Base-by-base conservation (phyloP, 441 rosid genomes). In the Gossypium gossypioides region DNA sequence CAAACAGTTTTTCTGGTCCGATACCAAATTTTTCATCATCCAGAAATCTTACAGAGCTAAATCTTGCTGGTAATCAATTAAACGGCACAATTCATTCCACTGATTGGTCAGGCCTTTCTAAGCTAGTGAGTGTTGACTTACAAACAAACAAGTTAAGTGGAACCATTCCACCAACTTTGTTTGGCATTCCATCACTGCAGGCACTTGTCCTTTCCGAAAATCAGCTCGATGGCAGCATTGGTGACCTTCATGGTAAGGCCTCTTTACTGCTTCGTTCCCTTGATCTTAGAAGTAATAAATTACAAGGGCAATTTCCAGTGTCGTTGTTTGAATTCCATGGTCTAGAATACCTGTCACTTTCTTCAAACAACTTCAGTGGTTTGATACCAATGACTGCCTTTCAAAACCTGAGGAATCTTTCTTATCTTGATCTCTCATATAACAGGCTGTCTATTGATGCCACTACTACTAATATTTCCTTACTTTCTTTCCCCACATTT, bases 301-400 rank as follows among this genome's bases (percentile, higher is more conserved):
- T 86, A 3, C 68, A 61, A 29, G 89, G 91, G 34, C 3, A 60
- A 0, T 2, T 89, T 6, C 82, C 89, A 0, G 8, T 0, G 6
- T 76, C 8, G 0, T 0, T 86, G 0, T 84, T 78, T 50, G 2
- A 72, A 12, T 51, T 84, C 21, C 68, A 0, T 7, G 74, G 68
- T 6, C 84, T 84, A 0, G 73, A 37, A 1, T 32, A 78, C 59
- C 87, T 89, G n/a, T 0, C 19, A 0, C 83, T 86, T 66, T 75
- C 86, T n/a, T 82, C 16, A 32, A 87, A 88, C 79, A 85, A 73
- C 10, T 75, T 85, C 81, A 85, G 27, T 19, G 85, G 84, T 24
- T 64, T 78, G 0, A 0, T 84, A 3, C 50, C 42, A 0, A 21
- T 83, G 7, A 37, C 15, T 50, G 0, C 0, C 29, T 7, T 86